Base-by-base conservation (phyloP, 305 asterid genomes). In the Lippia alba region DNA sequence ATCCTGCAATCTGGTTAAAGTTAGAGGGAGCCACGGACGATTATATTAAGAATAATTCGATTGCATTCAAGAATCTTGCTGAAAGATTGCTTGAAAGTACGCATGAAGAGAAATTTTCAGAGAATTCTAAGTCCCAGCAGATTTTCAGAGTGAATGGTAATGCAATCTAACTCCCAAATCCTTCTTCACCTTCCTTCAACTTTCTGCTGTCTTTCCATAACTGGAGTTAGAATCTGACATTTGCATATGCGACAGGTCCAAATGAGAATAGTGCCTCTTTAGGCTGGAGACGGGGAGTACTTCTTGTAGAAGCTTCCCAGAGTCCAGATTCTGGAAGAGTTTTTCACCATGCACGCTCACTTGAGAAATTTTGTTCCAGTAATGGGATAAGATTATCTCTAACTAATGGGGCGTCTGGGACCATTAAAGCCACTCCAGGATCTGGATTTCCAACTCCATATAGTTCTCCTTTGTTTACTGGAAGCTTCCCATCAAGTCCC, bases 261-360 rank as follows among this genome's bases (percentile, higher is more conserved):
- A 89, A 85, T 73, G 89, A 80, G 77, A 86, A 79, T 71, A 72
- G 81, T 61, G 91, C 96, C 73, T 81, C 89, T 71, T 83, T 95
- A 88, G 99, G 99, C 64, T 90, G 96, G 99, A 91, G 99, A 73
- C 87, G 91, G 33, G 86, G 88, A 19, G 89, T 90, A 67, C 96
- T 95, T 72, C 98, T 95, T 71, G 87, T 92, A 72, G 97, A 92
- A 79, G 98, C 98, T 74, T 85, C 93, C 70, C 87, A 89, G 74
- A 95, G 97, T 85, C 96, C 98, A 54, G 97, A 92, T 83, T 85
- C 99, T 79, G 98, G 96, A 77, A 85, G 97, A 83, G 90, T 89
- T 76, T 85, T 87, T 71, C 91, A 91, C 81, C 99, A 95, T 83
- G 90, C 96, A 62, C 96, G 96, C 55, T 71, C 93, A 48, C 97